Percentiles rank a stretch among this genome's conserved stretches.
Conservation (phyloP, 768 basidiomycete genomes). For the Boletus coccyginus region DNA sequence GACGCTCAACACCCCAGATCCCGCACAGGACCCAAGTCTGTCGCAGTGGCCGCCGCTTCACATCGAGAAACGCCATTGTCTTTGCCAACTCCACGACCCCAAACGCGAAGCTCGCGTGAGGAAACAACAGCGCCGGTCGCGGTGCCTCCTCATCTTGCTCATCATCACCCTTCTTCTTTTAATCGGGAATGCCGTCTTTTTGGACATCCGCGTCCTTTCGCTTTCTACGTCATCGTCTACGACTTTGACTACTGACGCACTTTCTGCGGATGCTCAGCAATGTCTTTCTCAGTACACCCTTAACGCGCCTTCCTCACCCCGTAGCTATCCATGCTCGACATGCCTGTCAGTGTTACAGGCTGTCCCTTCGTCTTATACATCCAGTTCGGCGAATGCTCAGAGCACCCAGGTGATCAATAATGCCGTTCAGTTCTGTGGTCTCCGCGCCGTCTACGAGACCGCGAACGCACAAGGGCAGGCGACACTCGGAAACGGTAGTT, state of each 20-base stretch:
- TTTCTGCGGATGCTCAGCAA: constrained; percentile 41
- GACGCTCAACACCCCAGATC: constrained; percentile 23
- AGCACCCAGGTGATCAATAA: constrained; percentile 32
- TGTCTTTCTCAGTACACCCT: constrained; percentile 46
- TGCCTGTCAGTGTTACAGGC: constrained; percentile 41
- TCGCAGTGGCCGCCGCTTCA: constrained; percentile 40
- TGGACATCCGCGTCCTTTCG: constrained; percentile 36
- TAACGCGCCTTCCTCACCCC: constrained; percentile 42
- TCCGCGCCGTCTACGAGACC: constrained; percentile 42
- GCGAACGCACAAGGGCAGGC: constrained; percentile 37
- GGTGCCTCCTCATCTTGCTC: constrained; percentile 32
- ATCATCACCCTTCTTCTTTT: constrained; percentile 42
- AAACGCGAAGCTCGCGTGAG: constrained; percentile 18
- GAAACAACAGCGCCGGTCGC: constrained; percentile 31
- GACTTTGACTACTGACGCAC: constrained; percentile 23
- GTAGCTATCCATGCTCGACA: constrained; percentile 44
- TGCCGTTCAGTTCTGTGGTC: constrained; percentile 47
- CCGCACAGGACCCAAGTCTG: constrained; percentile 21
- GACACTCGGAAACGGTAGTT: constrained; percentile 39
- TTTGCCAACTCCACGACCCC: constrained; percentile 23
- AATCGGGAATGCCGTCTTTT: constrained; percentile 38
- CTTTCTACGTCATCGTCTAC: constrained; percentile 13
- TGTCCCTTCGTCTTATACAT: constrained; percentile 35
- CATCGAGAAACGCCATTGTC: constrained; percentile 34
- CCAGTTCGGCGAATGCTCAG: constrained; percentile 30